A percentile compares a stretch with the other conserved stretches of the same genome.
phyloP scores from a whole-genome alignment of 2,329 filamentous ascomycete species.

The Rutstroemia sydowiana region DNA sequence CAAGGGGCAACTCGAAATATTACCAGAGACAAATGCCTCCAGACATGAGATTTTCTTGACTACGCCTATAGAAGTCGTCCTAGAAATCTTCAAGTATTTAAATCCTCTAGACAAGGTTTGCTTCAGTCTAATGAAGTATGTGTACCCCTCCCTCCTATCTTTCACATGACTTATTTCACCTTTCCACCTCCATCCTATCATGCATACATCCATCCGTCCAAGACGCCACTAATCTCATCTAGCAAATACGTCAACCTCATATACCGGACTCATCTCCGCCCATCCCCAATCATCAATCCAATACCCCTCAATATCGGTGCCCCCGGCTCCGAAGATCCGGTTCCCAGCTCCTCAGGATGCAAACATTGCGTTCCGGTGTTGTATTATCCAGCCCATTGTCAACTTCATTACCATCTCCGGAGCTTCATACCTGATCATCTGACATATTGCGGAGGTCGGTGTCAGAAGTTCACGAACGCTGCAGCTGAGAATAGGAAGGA shows the following conservation, averaged over 20 bases:
- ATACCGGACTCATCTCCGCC: slow-evolving; percentile 5
- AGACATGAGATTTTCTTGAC: slow-evolving; percentile 1
- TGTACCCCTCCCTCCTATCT: neutral
- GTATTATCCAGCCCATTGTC: slow-evolving; percentile 23
- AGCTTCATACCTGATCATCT: slow-evolving; percentile 15
- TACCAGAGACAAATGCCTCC: neutral
- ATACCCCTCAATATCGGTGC: slow-evolving; percentile 13
- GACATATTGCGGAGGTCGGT: slow-evolving; percentile 16
- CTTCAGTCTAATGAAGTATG: slow-evolving; percentile 19
- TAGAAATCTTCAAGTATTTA: slow-evolving; percentile 16
- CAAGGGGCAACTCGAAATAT: neutral
- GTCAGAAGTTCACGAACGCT: slow-evolving; percentile 14
- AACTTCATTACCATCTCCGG: slow-evolving; percentile 23
- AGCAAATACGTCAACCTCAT: slow-evolving; percentile 19
- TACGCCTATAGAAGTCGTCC: slow-evolving; percentile 16
- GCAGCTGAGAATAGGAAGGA: slow-evolving; percentile 1
- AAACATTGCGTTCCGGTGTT: slow-evolving; percentile 21
- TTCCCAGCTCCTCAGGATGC: slow-evolving; percentile 13
- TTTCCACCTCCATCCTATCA: neutral
- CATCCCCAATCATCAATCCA: neutral
- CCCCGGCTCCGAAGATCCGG: slow-evolving; percentile 13
- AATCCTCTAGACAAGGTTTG: slow-evolving; percentile 20
- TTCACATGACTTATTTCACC: neutral
- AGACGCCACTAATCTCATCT: neutral
- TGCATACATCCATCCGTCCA: neutral